Evolutionary conservation across 495 filamentous ascomycete species (phyloP), one percentile per base, ranked within the genome.

Genomic region (Glutinoglossum americanum): DNA sequence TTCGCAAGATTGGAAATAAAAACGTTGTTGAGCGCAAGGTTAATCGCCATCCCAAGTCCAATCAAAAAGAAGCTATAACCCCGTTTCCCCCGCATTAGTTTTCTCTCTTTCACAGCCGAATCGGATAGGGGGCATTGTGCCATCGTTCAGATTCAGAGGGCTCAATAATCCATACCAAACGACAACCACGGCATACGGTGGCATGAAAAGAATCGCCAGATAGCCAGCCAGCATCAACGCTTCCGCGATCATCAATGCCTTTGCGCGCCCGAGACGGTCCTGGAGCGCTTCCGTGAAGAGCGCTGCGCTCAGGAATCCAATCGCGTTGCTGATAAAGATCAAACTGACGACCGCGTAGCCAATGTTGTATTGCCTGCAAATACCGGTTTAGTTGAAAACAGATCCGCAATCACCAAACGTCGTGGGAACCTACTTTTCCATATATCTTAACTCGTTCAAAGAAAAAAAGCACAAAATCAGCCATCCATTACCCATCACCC

Each of bases 301-400:
- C 1, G 85, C 85, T 3, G 82, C 83, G 47, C 74, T 62, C 62
- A 89, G 80, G 70, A 87, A 93, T 23, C 87, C 87, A 17, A 83
- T 54, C 0, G 87, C 86, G 61, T 84, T 85, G 44, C 80, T 73
- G 27, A 94, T 75, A 72, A 89, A 92, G 62, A 94, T 81, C 8
- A 89, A 68, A 11, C 85, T 87, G 26, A 89, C 81, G 25, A 85
- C 64, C 6, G 82, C 79, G 60, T 89, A 89, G 55, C 78, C 80
- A 54, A 89, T 84, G 53, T 70, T 57, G 63, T 89, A 90, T 58
- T 82, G 60, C 19, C 56, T 58, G 19, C 4, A 54, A 26, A 13
- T 58, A 3, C 3, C 1, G 17, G 30, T 10, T 32, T 28, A 32
- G 49, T 19, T 11, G 13, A n/a, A 26, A 21, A 19, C 5, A 56